phyloP scores from a whole-genome alignment of 371 early-diverging fungal species.

The Mucor velutinosus region DNA sequence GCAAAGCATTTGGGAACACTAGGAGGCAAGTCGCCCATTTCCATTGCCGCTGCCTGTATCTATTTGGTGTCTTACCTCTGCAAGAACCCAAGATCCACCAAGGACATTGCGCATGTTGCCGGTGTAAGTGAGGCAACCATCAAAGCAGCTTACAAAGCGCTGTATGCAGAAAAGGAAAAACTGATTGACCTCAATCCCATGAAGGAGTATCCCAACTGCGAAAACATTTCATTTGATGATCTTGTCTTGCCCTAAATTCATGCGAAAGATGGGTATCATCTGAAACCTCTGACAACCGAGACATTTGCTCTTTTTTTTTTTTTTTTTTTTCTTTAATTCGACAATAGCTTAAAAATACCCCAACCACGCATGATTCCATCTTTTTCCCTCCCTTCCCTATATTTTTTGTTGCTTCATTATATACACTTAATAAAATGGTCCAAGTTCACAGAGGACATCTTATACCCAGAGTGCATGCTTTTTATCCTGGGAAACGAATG shows the following conservation, averaged over 20 bases:
- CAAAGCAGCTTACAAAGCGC: slow-evolving; percentile 76
- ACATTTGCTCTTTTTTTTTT: background rate
- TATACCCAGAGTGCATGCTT: background rate
- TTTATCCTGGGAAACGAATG: slow-evolving; percentile 25
- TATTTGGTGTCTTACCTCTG: slow-evolving; percentile 79
- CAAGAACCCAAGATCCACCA: slow-evolving; percentile 62
- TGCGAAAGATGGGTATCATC: background rate
- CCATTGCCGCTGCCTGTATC: slow-evolving; percentile 90
- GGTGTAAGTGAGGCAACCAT: slow-evolving; percentile 92
- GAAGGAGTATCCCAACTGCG: slow-evolving; percentile 39
- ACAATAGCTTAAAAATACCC: background rate
- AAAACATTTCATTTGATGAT: slow-evolving; percentile 42
- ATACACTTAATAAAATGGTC: slow-evolving; percentile 23
- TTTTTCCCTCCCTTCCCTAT: background rate
- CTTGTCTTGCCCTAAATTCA: slow-evolving; percentile 42
- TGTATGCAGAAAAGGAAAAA: slow-evolving; percentile 61
- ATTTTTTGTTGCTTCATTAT: background rate
- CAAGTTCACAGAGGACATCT: slow-evolving; percentile 16
- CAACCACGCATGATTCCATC: background rate
- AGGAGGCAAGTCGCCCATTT: slow-evolving; percentile 88
- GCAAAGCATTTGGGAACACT: slow-evolving; percentile 81
- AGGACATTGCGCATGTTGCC: slow-evolving; percentile 78
- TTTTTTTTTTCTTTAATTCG: background rate
- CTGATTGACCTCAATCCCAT: slow-evolving; percentile 57
- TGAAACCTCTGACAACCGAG: background rate